Evolutionary conservation across 169 alveolate species (phyloP), one percentile per base, ranked within the genome.

Genomic region (Ophryocystis elektroscirrha): DNA sequence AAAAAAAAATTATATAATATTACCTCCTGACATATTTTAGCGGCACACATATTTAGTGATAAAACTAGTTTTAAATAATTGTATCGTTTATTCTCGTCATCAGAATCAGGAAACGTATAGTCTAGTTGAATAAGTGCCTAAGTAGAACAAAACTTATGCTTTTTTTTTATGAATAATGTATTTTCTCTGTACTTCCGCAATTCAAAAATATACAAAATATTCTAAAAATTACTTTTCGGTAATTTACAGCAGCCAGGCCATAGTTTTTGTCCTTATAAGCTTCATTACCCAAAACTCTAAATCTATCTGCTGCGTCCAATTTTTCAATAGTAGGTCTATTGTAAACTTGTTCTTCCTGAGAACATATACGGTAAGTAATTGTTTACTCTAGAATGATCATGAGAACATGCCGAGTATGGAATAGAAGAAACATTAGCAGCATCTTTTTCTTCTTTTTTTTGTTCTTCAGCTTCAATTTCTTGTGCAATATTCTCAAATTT

Each of bases 281-380:
- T 12, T 38, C 48, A 36, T 56, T 56, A 19, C 64, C 64, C 28
- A 48, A 56, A 4, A 16, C 23, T 6, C 57, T 51, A 36, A 56
- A 56, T 15, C 51, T 28, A 9, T 49, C 52, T 16, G 64, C 64
- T 0, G 64, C 64, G 19, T 47, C 36, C 24, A 56, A 43, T 24
- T 56, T 56, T 35, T 56, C 64, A 5, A n/a, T 23, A 23, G 64
- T 56, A 5, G 64, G 57, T 52, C 43, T 50, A 38, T 56, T 57
- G 39, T 20, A 56, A 25, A 56, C 32, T 28, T 49, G 56, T 28
- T 57, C 24, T 15, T 56, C 64, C 64, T 56, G 56, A 43, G 25
- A 7, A 15, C 24, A n/a, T 47, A n/a, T 47, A 1, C 23, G 27
- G 1, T 44, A 52, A 20, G 20, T 25, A 52, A 43, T 4, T 49